A percentile compares a stretch with the other conserved stretches of the same genome.
Conservation (phyloP, 306 rosid species). For the Quercus gilva region DNA sequence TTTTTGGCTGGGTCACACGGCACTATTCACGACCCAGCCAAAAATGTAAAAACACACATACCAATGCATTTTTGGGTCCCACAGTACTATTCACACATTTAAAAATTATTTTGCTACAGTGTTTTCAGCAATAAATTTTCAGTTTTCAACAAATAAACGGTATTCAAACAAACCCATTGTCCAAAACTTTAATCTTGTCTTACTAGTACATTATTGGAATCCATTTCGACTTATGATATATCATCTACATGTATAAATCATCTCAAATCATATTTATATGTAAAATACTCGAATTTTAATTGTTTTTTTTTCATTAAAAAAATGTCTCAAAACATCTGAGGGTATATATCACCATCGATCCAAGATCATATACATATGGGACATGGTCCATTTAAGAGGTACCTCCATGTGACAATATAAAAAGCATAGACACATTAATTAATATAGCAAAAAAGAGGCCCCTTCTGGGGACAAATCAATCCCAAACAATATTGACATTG, state of each 20-base stretch:
- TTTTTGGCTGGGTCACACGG: no score
- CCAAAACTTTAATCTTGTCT: background rate
- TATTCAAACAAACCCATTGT: no score
- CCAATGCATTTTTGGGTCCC: no score
- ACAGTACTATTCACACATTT: no score
- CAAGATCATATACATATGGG: background rate
- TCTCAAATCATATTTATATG: background rate
- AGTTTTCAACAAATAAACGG: no score
- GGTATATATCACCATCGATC: background rate
- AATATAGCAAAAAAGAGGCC: background rate
- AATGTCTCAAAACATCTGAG: background rate
- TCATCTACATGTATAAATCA: background rate
- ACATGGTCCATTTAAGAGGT: background rate
- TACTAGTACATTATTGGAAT: background rate
- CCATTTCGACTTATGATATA: no score
- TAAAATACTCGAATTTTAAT: background rate
- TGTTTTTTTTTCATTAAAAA: background rate
- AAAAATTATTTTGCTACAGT: no score
- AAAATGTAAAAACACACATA: no score
- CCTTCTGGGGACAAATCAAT: background rate
- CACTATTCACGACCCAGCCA: no score
- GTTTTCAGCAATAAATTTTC: no score
- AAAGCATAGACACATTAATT: background rate
- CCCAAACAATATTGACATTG: background rate
- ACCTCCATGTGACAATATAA: conserved; percentile 17